Evolutionary conservation across 345 rosid species (phyloP).

Genomic region (Populus alba): DNA sequence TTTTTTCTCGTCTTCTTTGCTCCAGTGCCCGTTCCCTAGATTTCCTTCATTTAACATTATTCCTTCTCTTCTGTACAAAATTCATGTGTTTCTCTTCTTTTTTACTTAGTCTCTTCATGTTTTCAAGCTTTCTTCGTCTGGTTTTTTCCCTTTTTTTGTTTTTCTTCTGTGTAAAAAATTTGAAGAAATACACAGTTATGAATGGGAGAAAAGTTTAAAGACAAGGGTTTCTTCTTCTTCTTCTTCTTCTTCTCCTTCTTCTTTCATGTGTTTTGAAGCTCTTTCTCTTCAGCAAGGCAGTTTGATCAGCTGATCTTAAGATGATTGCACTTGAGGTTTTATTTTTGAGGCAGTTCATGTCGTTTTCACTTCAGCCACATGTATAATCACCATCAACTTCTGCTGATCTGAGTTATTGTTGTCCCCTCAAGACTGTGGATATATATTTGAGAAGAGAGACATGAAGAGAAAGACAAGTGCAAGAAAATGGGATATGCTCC

Average conservation of each 20-base stretch:
- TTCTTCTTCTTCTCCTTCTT: background rate
- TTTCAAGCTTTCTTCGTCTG: background rate
- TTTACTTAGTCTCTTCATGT: background rate
- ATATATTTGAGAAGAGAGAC: background rate
- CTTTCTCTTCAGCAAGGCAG: background rate
- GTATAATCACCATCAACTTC: background rate
- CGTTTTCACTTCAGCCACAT: background rate
- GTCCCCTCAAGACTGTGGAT: background rate
- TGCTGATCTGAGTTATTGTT: background rate
- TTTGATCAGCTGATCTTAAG: background rate
- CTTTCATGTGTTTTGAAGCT: background rate
- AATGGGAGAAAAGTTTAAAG: background rate
- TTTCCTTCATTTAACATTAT: constrained; percentile 6
- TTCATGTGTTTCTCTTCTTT: background rate
- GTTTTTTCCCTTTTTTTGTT: background rate
- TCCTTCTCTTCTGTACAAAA: background rate
- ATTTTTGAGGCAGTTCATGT: background rate
- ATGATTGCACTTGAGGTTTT: background rate
- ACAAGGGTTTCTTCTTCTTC: background rate
- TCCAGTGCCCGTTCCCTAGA: background rate
- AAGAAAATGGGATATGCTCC: background rate
- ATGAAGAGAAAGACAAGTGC: background rate
- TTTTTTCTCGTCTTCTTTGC: constrained; percentile 5
- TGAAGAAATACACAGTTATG: background rate
- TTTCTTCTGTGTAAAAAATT: background rate